Evolutionary conservation across 2,329 filamentous ascomycete species (phyloP).

Genomic region (Colletotrichum sp.): DNA sequence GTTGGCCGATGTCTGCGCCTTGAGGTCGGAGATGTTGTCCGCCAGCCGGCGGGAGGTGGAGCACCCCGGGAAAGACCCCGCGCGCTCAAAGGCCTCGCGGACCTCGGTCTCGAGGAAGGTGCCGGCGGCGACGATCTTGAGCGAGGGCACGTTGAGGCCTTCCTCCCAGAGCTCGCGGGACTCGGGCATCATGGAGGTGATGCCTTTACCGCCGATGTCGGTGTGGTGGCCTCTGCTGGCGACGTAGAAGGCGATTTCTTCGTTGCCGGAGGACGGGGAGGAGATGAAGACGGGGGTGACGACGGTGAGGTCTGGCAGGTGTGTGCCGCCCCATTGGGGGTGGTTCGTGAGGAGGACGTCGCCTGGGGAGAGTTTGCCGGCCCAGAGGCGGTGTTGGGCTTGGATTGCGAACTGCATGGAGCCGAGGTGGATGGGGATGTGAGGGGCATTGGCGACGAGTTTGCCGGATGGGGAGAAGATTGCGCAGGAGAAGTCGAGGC

Average conservation of each 20-base stretch:
- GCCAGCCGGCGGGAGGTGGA: slow-evolving; percentile 38
- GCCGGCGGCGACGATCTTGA: slow-evolving; percentile 41
- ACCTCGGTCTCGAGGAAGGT: slow-evolving; percentile 39
- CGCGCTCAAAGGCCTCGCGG: slow-evolving; percentile 32
- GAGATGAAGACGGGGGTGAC: slow-evolving; percentile 42
- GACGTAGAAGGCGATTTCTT: slow-evolving; percentile 39
- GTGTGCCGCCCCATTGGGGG: slow-evolving; percentile 41
- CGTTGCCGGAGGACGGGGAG: background rate
- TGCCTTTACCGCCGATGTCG: slow-evolving; percentile 42
- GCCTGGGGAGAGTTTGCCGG: slow-evolving; percentile 36
- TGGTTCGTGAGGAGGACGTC: slow-evolving; percentile 46
- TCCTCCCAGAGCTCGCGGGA: slow-evolving; percentile 48
- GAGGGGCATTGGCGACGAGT: slow-evolving; percentile 45
- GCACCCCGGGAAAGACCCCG: slow-evolving; percentile 40
- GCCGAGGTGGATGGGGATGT: slow-evolving; percentile 46
- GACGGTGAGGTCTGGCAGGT: slow-evolving; percentile 46
- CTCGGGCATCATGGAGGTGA: slow-evolving; percentile 46
- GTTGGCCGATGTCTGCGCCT: slow-evolving; percentile 49
- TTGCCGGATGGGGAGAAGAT: slow-evolving; percentile 45
- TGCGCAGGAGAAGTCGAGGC: slow-evolving; percentile 48
- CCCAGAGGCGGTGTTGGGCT: slow-evolving; percentile 39
- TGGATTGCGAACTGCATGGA: slow-evolving; percentile 46
- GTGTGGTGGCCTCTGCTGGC: slow-evolving; percentile 45
- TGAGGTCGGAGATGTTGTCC: slow-evolving; percentile 49
- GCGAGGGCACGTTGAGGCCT: slow-evolving; percentile 42